Evolutionary conservation across 345 rosid species (phyloP).

Genomic region (Eucalyptus melliodora): DNA sequence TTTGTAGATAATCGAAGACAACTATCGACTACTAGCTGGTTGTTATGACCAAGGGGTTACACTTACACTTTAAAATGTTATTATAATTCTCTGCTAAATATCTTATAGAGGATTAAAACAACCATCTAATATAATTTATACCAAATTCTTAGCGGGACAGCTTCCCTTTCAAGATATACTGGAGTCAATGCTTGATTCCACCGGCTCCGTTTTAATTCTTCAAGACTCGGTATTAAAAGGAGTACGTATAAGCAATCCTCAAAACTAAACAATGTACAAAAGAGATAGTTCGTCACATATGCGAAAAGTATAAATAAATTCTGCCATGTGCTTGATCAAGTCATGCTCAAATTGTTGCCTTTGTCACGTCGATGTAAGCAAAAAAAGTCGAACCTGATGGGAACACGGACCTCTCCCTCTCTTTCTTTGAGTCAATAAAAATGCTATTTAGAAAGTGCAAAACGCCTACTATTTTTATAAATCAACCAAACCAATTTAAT

Average conservation of each 20-base stretch:
- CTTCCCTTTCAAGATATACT: neutral
- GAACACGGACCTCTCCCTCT: neutral
- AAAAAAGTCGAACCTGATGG: no score
- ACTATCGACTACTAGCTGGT: neutral
- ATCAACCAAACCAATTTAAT: neutral
- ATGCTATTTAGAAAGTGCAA: neutral
- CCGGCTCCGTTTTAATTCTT: neutral
- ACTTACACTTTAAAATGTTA: no score
- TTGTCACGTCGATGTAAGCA: neutral
- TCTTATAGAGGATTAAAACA: no score
- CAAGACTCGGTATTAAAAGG: neutral
- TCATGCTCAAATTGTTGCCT: neutral
- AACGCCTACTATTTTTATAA: no score
- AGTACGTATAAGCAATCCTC: neutral
- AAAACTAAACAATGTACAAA: neutral
- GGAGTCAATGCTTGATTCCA: neutral
- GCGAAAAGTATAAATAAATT: neutral
- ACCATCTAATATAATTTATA: neutral
- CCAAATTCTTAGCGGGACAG: neutral
- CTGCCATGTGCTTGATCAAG: neutral
- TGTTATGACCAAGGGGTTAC: neutral
- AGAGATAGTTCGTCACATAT: neutral
- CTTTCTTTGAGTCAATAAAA: neutral
- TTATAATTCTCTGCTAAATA: no score
- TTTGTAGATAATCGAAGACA: neutral